Evolutionary conservation across 164 flowering plant genomes (phyloP).

Genomic region (Amborella trichopoda): DNA sequence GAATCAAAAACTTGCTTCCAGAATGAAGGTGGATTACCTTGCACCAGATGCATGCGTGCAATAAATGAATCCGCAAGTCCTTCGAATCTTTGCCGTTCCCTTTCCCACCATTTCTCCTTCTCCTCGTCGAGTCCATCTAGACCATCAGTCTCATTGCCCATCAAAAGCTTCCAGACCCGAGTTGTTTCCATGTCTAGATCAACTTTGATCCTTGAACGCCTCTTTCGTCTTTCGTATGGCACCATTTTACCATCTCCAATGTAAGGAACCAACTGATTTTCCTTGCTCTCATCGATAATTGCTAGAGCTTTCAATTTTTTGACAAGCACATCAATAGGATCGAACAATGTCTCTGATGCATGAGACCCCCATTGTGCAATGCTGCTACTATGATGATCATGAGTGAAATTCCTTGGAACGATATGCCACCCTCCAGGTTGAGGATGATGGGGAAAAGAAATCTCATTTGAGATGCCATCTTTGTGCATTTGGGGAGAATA

Average conservation of each 20-base stretch:
- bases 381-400: conserved; percentile 23
- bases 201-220: conserved; percentile 47
- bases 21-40: no score
- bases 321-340: conserved; percentile 27
- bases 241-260: conserved; percentile 29
- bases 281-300: conserved; percentile 14
- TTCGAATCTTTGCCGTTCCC: conserved; percentile 26
- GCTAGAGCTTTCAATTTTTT: conserved; percentile 24
- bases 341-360: no score
- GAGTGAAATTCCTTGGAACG: conserved; percentile 2
- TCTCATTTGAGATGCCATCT: not conserved
- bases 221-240: conserved; percentile 38
- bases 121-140: conserved; percentile 24
- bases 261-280: conserved; percentile 47
- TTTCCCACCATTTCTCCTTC: conserved; percentile 39
- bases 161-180: conserved; percentile 56
- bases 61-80: conserved; percentile 37
- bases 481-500: not conserved
- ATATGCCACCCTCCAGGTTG: not conserved
- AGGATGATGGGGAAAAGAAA: not conserved
- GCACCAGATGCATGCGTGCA: conserved; percentile 45
- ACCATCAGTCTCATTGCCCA: conserved; percentile 40
- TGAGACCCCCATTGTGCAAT: conserved; percentile 4
- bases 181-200: conserved; percentile 57
- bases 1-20: not conserved